Conservation (phyloP, 148 eudicot genomes). For the Chenopodium suecicum region DNA sequence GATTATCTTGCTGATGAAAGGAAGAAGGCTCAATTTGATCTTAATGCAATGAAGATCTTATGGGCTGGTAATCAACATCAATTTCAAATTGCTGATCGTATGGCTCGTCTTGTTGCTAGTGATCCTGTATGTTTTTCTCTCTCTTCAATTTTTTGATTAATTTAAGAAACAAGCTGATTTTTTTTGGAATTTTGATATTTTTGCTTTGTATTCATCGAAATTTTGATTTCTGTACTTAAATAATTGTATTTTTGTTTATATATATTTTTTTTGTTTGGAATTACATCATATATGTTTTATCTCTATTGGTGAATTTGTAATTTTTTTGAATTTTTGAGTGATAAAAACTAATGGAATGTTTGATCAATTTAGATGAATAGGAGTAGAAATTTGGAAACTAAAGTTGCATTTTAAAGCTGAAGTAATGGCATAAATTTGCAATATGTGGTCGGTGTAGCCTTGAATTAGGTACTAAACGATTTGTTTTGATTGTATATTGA, state of each 20-base stretch:
- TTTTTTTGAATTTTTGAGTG: background rate
- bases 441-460: background rate
- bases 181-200: too few relatives aligned
- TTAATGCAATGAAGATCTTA: constrained; percentile 68
- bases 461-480: background rate
- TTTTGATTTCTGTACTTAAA: too few relatives aligned
- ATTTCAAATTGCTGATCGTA: constrained; percentile 73
- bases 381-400: background rate
- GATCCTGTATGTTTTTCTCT: constrained; percentile 64
- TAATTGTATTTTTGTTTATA: too few relatives aligned
- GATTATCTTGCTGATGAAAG: constrained; percentile 83
- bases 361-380: background rate
- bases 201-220: too few relatives aligned
- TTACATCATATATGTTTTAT: background rate
- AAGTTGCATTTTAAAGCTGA: background rate
- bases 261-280: too few relatives aligned
- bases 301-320: background rate
- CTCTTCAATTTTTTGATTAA: constrained; percentile 32
- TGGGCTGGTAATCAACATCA: constrained; percentile 74
- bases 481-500: background rate
- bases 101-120: constrained; percentile 82
- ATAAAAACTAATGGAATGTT: background rate
- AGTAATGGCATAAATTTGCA: too few relatives aligned
- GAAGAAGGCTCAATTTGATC: constrained; percentile 64
- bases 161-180: constrained; percentile 37